Evolutionary conservation across 2,329 filamentous ascomycete genomes (phyloP).

Genomic region (Verticillium isaacii): DNA sequence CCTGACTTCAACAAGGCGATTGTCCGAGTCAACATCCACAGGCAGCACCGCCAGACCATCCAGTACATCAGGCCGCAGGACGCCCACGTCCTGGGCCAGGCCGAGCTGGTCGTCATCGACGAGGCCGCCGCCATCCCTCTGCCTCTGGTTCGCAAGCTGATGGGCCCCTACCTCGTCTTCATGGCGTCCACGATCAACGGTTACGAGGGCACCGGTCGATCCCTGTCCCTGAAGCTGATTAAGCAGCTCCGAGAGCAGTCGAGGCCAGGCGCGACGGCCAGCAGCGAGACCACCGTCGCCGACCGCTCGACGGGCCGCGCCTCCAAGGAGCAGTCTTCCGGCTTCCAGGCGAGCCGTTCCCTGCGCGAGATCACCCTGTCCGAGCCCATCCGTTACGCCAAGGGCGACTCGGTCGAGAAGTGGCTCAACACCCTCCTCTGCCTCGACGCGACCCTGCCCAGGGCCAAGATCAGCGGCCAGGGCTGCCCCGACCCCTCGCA

Average conservation of each 20-base stretch:
- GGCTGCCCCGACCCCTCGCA: constrained; percentile 87
- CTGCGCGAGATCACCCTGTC: constrained; percentile 87
- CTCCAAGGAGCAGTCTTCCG: constrained; percentile 56
- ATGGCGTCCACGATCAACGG: constrained; percentile 99
- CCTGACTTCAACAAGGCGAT: constrained; percentile 99
- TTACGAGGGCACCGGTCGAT: constrained; percentile 94
- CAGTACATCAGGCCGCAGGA: constrained; percentile 98
- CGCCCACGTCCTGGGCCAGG: constrained; percentile 89
- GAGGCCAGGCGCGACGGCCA: constrained; percentile 52
- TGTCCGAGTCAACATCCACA: constrained; percentile 91
- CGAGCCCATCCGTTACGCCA: constrained; percentile 91
- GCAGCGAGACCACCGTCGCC: constrained; percentile 60
- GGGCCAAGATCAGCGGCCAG: constrained; percentile 64
- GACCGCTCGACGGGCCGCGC: constrained; percentile 76
- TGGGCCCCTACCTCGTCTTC: constrained; percentile 96
- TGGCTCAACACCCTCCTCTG: constrained; percentile 95
- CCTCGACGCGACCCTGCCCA: constrained; percentile 84
- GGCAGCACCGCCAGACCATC: constrained; percentile 93
- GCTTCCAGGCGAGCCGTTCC: constrained; percentile 64
- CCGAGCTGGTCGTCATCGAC: constrained; percentile 92
- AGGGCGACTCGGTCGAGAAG: constrained; percentile 86
- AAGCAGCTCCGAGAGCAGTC: constrained; percentile 96
- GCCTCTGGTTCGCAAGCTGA: constrained; percentile 85
- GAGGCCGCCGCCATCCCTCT: constrained; percentile 95
- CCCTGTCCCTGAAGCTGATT: constrained; percentile 91